Base-by-base conservation (phyloP, 495 filamentous ascomycete genomes). In the Lophiotrema nucula region DNA sequence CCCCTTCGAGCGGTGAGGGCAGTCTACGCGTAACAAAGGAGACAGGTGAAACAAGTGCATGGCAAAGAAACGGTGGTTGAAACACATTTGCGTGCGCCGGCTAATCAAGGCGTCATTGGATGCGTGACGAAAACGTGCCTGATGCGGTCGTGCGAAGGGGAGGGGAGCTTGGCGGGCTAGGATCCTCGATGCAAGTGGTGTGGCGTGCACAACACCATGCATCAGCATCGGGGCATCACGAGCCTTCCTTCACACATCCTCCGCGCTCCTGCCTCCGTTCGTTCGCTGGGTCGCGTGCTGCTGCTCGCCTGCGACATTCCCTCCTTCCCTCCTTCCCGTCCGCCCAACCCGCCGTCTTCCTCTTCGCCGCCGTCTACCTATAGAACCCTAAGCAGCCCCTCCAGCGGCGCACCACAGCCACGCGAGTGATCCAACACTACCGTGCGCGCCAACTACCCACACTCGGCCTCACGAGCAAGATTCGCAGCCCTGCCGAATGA, bases 401-500 rank as follows among this genome's bases (percentile, higher is more conserved):
- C n/a, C n/a, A n/a, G n/a, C n/a, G n/a, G n/a, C n/a, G n/a, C n/a
- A n/a, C n/a, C n/a, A n/a, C n/a, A n/a, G n/a, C n/a, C n/a, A n/a
- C n/a, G n/a, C n/a, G n/a, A n/a, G n/a, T n/a, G n/a, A n/a, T n/a
- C 31, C 31, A 35, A 35, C 31, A 35, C 31, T 8, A n/a, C n/a
- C n/a, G n/a, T n/a, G n/a, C n/a, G 31, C 31, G 15, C 31, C 31
- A 8, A 8, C 31, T 15, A 35, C 8, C 8, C 31, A 35, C 31
- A 15, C 8, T 15, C 31, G 15, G 15, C 31, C 8, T 15, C 15
- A 35, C 31, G 31, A 35, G 31, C 8, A 10, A 11, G 11, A 10
- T 6, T 18, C 10, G 10, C 39, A 11, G 10, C 28, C n/a, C 39
- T 46, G 41, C 33, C 50, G 50, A 22, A 64, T 60, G 61, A 26